These are phyloP conservation scores for Truncatella angustata DNA, from an alignment of 2,329 filamentous ascomycete species.

Conservation along the genomic window DNA sequence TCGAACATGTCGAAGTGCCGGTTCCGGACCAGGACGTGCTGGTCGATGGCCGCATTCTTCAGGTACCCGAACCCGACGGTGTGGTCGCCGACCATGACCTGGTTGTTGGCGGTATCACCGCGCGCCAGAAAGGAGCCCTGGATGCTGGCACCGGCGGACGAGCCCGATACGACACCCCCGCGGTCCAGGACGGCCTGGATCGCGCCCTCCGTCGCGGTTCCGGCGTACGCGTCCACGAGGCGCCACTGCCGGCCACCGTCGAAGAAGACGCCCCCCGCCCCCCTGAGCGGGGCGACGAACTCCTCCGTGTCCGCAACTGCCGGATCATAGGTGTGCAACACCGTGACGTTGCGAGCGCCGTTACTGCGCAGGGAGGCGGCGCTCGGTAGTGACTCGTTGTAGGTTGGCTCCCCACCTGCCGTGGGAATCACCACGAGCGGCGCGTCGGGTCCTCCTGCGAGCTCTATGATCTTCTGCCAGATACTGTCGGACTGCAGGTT, in stretches of 20 bases:
- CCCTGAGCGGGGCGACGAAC: constrained; percentile 25
- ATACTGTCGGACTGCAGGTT: constrained; percentile 28
- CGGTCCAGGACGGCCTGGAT: constrained; percentile 27
- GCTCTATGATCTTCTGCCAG: constrained; percentile 28
- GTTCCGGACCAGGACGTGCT: constrained; percentile 30
- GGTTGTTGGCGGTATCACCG: constrained; percentile 29
- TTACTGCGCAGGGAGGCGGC: constrained; percentile 26
- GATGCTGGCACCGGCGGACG: constrained; percentile 29
- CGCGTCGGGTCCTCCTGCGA: constrained; percentile 22
- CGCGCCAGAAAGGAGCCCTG: constrained; percentile 30
- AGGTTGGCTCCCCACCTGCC: constrained; percentile 23
- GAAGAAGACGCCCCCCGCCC: constrained; percentile 27
- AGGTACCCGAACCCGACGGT: constrained; percentile 30
- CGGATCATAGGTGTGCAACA: constrained; percentile 30
- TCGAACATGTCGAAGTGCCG: constrained; percentile 33
- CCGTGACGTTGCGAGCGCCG: constrained; percentile 26
- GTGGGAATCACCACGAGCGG: constrained; percentile 30
- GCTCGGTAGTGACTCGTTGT: constrained; percentile 24
- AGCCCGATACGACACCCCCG: constrained; percentile 27
- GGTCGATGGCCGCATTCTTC: constrained; percentile 27
- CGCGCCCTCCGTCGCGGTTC: constrained; percentile 25
- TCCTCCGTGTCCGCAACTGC: constrained; percentile 28
- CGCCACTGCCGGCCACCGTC: constrained; percentile 32
- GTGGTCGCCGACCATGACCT: constrained; percentile 29
- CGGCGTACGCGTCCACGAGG: constrained; percentile 31